Evolutionary conservation across 2,329 filamentous ascomycete species (phyloP).

Genomic region (Hymenoscyphus infarciens): DNA sequence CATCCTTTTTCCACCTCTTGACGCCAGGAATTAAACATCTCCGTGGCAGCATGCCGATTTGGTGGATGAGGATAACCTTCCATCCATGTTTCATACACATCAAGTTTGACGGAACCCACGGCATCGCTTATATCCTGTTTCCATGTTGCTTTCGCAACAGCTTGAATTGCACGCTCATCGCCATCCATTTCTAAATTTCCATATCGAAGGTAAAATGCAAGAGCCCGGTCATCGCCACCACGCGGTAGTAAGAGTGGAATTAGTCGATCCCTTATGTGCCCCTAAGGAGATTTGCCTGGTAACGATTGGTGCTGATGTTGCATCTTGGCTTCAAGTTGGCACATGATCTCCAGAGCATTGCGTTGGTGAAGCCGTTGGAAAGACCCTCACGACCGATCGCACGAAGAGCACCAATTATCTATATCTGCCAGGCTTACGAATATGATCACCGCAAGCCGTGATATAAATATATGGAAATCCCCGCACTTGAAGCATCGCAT

Average conservation of each 20-base stretch:
- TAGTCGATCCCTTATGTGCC: conserved; percentile 16
- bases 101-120: conserved; percentile 17
- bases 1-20: conserved; percentile 21
- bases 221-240: conserved; percentile 11
- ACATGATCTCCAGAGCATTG: conserved; percentile 23
- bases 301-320: not conserved
- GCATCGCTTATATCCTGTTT: conserved; percentile 11
- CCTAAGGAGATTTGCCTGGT: conserved; percentile 11
- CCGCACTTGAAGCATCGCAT: conserved; percentile 22
- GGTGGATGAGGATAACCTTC: not conserved
- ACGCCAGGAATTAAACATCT: conserved; percentile 23
- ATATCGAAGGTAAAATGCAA: conserved; percentile 21
- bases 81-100: conserved; percentile 16
- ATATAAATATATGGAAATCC: conserved; percentile 21
- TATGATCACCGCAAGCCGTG: conserved; percentile 24
- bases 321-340: conserved; percentile 13
- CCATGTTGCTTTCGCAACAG: conserved; percentile 23
- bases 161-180: conserved; percentile 17
- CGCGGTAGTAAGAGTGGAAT: conserved; percentile 22
- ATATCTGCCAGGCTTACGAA: conserved; percentile 21
- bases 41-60: conserved; percentile 7
- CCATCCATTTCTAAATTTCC: conserved; percentile 10
- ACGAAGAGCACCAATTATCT: conserved; percentile 19
- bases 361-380: conserved; percentile 17
- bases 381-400: conserved; percentile 22